These are phyloP conservation scores for Xylaria curta DNA, from an alignment of 495 filamentous ascomycete species.

Conservation along the genomic window DNA sequence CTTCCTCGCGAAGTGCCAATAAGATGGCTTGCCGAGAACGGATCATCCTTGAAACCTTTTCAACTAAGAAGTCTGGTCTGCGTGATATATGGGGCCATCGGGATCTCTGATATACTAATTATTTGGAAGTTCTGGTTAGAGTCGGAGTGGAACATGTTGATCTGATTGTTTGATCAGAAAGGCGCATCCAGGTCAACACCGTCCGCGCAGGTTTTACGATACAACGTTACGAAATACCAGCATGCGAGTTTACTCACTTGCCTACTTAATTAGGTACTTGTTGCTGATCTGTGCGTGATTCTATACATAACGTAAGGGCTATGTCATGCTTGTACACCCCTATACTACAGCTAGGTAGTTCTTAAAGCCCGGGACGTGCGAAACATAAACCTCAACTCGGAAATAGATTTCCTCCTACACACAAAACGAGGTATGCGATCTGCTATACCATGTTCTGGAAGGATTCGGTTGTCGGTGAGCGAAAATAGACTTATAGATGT, in stretches of 20 bases:
- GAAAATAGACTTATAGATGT: background rate
- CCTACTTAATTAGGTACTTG: background rate
- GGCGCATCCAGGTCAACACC: background rate
- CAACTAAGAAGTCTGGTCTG: background rate
- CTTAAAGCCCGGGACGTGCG: background rate
- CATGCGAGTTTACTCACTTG: too few species aligned
- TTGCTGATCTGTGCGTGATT: background rate
- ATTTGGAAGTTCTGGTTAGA: slow-evolving; percentile 1
- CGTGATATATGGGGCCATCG: background rate
- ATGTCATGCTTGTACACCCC: background rate
- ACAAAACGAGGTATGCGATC: background rate
- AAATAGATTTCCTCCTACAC: background rate
- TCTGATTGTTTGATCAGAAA: background rate
- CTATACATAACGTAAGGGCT: background rate
- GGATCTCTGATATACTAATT: background rate
- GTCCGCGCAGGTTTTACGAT: too few species aligned
- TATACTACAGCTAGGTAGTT: background rate
- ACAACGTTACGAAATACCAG: background rate
- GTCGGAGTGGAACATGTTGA: background rate
- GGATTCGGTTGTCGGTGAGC: slow-evolving; percentile 10
- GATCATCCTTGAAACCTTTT: background rate
- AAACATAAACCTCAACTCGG: background rate
- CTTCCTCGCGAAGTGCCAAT: background rate
- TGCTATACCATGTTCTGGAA: slow-evolving; percentile 3
- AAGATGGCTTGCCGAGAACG: background rate